Evolutionary conservation across 371 early-diverging fungal genomes (phyloP), one percentile per base, ranked within the genome.

Genomic region (Fennellomyces sp.): DNA sequence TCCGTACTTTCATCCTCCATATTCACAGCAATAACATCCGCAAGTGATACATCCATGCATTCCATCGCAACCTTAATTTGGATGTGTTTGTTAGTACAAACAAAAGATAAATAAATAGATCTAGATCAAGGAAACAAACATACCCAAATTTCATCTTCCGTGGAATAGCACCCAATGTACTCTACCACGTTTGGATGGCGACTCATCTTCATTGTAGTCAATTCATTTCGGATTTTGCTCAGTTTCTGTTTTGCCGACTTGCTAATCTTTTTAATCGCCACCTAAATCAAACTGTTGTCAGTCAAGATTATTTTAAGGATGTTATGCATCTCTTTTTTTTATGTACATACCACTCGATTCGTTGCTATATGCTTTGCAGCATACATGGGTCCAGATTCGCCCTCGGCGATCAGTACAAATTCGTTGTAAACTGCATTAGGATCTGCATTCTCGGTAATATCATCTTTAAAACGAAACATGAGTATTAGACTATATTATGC

Each of bases 21-120:
- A 60, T 84, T 78, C 33, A 84, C 76, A 3, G 85, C 85, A 55
- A 91, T 81, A 15, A 90, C 70, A 63, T 92, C 91, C 3, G 91
- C 86, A n/a, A 92, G 73, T 1, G 92, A 88, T 15, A 90, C 82
- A 60, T 88, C 90, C 91, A 92, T 92, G 53, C 83, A 89, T 65
- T 92, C 92, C 87, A 88, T 90, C 19, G 88, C 87, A 47, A 91
- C 79, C 88, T 87, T 82, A 19, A 55, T 11, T 12, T 15, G 12
- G 15, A 17, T 11, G 29, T 51, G 11, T 35, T 45, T 45, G 7
- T 7, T 45, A 11, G 6, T 23, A 38, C 54, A 3, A 13, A 50
- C 11, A 25, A 49, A 30, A 30, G 11, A 45, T 58, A 31, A 49
- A 11, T 11, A 45, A 45, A 26, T 35, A 54, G 8, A 2, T 30